Conservation (phyloP, 2,329 filamentous ascomycete genomes). For the Aureobasidium sp. region DNA sequence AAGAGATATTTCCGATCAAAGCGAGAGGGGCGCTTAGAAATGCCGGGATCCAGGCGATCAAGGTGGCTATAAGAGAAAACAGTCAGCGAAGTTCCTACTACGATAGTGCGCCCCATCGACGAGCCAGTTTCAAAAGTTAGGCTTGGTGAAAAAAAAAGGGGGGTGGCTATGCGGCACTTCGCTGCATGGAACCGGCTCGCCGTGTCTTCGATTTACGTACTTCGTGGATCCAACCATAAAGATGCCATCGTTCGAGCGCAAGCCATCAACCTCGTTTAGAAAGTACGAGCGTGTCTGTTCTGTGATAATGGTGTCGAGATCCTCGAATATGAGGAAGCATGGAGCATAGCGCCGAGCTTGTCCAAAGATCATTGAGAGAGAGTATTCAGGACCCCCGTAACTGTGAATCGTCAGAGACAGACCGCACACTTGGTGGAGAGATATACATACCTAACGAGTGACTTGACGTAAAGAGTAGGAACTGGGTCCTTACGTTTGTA, state of each 20-base stretch:
- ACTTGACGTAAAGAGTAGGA: slow-evolving; percentile 56
- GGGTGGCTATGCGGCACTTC: not conserved
- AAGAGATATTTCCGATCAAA: slow-evolving; percentile 44
- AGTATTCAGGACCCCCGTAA: slow-evolving; percentile 44
- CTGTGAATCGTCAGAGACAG: not conserved
- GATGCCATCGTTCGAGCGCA: slow-evolving; percentile 35
- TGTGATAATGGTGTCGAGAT: slow-evolving; percentile 34
- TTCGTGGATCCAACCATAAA: slow-evolving; percentile 37
- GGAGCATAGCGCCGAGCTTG: slow-evolving; percentile 32
- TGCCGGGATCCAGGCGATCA: slow-evolving; percentile 32
- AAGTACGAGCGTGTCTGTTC: slow-evolving; percentile 31
- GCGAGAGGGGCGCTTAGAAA: slow-evolving; percentile 38
- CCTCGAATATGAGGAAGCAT: slow-evolving; percentile 35
- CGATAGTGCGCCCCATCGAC: not conserved
- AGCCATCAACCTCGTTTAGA: slow-evolving; percentile 36
- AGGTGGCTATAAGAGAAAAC: slow-evolving; percentile 19
- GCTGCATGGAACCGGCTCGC: not conserved
- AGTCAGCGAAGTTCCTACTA: not conserved
- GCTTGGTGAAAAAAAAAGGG: too few relatives aligned
- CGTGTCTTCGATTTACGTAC: not conserved
- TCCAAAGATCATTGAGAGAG: slow-evolving; percentile 38
- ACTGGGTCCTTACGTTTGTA: slow-evolving; percentile 46
- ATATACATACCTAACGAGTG: slow-evolving; percentile 24
- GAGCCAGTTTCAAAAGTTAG: not conserved
- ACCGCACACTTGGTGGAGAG: not conserved